Conservation (phyloP, 2,329 filamentous ascomycete species). For the Hymenoscyphus fraxineus region DNA sequence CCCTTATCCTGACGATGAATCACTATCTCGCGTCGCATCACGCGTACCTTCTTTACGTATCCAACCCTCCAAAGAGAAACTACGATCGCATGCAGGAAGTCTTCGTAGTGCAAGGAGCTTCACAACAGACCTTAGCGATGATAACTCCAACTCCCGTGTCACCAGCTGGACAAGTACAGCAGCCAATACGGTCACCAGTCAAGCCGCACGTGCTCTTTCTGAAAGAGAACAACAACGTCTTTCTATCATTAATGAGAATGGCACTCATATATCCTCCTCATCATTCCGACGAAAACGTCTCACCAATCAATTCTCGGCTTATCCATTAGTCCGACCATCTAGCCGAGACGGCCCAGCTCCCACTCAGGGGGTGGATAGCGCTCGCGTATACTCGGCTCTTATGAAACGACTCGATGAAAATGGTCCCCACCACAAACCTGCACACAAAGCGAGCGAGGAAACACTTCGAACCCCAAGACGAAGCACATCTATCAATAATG, state of each 20-base stretch:
- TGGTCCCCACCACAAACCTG: slow-evolving; percentile 30
- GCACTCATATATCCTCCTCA: slow-evolving; percentile 41
- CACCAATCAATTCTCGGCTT: slow-evolving; percentile 29
- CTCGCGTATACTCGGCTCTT: slow-evolving; percentile 61
- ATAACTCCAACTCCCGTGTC: slow-evolving; percentile 54
- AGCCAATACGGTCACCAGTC: slow-evolving; percentile 46
- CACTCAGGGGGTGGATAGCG: slow-evolving; percentile 45
- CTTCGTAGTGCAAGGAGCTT: slow-evolving; percentile 47
- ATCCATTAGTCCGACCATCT: slow-evolving; percentile 24
- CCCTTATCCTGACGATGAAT: slow-evolving; percentile 39
- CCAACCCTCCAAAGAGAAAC: slow-evolving; percentile 43
- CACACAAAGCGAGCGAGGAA: slow-evolving; percentile 22
- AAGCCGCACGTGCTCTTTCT: slow-evolving; percentile 13
- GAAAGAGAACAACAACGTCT: slow-evolving; percentile 54
- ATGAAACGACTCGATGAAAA: slow-evolving; percentile 51
- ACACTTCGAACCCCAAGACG: slow-evolving; percentile 16
- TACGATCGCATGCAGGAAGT: slow-evolving; percentile 53
- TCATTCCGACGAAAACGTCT: slow-evolving; percentile 33
- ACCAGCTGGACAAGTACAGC: slow-evolving; percentile 71
- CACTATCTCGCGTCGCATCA: slow-evolving; percentile 47
- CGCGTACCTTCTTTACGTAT: slow-evolving; percentile 49
- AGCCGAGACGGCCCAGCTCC: slow-evolving; percentile 18
- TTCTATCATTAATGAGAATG: slow-evolving; percentile 61
- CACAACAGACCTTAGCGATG: slow-evolving; percentile 40
- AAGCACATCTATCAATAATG: slow-evolving; percentile 17